Base-by-base conservation (phyloP, 441 rosid genomes). In the Adansonia rubrostipa region DNA sequence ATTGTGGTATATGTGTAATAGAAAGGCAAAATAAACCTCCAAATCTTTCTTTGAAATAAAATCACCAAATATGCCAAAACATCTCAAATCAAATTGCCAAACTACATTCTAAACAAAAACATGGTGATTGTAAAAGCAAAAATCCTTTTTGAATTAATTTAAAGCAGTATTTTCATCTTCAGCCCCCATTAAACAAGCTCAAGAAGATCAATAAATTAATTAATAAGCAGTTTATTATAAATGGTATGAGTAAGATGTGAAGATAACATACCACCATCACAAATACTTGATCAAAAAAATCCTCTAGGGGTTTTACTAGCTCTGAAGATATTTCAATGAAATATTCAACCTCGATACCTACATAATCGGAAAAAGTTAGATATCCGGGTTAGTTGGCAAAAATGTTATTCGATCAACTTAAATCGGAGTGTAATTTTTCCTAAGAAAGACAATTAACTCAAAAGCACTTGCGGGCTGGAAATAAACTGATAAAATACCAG, bases 211-310 rank as follows among this genome's bases (percentile, higher is more conserved):
- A 70, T 50, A 50, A 28, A 45, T 20, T 48, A 47, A 22, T 69
- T 69, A 47, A 54, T 4, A 8, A 48, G n/a, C 5, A 6, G 1
- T 36, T 15, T 17, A 70, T 15, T 50, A 51, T 28, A 8, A 51
- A 51, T 9, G 14, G 28, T 24, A 7, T 0, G 15, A 62, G 42
- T 8, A 47, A 62, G 47, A 58, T 24, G 48, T 9, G 15, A 17
- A 84, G 79, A 76, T 28, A 80, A 86, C 99, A 66, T 88, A 94
- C 99, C 99, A 96, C 99, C 98, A 93, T 96, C 78, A 96, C 97
- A 33, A 96, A 96, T 73, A 94, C 98, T 79, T 91, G 79, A 80
- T 94, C 85, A 86, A 96, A 94, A 85, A 96, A 96, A 78, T 94
- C 91, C 79, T 94, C 98, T 0, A 96, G 91, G 10, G 99, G 98